Percentiles rank a stretch among this genome's conserved stretches.
Evolutionary conservation across 148 eudicot genomes (phyloP).

Genomic region (Gaultheria prostrata): DNA sequence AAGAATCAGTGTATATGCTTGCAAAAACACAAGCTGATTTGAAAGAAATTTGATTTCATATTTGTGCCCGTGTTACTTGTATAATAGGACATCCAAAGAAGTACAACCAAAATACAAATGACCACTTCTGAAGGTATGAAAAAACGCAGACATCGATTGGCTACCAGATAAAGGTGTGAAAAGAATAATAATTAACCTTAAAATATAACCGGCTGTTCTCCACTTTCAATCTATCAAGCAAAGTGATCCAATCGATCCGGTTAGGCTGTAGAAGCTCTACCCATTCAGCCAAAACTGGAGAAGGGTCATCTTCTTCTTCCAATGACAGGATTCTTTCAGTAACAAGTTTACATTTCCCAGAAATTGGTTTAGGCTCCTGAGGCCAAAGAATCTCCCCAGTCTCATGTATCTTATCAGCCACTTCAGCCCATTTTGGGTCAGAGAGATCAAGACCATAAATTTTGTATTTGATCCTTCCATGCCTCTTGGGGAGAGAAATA

Average conservation of each 20-base stretch:
- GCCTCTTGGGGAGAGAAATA: conserved; percentile 71
- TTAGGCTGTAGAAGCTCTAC: conserved; percentile 62
- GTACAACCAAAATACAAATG: background rate
- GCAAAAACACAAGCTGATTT: no score
- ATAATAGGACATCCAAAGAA: background rate
- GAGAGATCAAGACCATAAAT: conserved; percentile 94
- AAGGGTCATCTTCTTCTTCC: conserved; percentile 46
- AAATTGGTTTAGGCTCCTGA: conserved; percentile 63
- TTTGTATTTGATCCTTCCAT: conserved; percentile 80
- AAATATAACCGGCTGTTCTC: conserved; percentile 36
- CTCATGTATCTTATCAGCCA: conserved; percentile 72
- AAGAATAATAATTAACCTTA: conserved; percentile 45
- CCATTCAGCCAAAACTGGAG: conserved; percentile 69
- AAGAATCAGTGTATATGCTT: background rate
- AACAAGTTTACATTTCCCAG: conserved; percentile 71
- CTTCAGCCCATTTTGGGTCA: conserved; percentile 70
- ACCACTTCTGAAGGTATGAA: conserved; percentile 3
- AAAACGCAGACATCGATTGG: background rate
- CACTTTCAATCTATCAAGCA: conserved; percentile 63
- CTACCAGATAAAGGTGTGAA: background rate
- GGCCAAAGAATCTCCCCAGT: conserved; percentile 58
- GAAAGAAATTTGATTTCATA: background rate
- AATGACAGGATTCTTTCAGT: conserved; percentile 61
- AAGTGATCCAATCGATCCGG: conserved; percentile 70
- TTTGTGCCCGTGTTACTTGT: background rate